Evolutionary conservation across 495 filamentous ascomycete species (phyloP).

Genomic region (Diplogelasinospora grovesii): DNA sequence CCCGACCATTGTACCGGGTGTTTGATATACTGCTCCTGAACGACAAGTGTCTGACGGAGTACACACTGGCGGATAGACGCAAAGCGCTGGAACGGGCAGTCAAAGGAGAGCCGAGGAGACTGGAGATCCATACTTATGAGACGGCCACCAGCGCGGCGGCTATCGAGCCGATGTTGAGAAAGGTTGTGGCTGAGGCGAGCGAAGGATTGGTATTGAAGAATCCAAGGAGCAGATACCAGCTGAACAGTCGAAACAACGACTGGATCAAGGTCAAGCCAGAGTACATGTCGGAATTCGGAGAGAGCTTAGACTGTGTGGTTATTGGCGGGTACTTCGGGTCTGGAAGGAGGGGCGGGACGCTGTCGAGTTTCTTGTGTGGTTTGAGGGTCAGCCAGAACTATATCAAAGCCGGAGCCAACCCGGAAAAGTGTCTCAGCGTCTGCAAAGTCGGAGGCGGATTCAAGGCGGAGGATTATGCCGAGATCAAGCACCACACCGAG

Average conservation of each 20-base stretch:
- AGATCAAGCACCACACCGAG: slow-evolving; percentile 75
- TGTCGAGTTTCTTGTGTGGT: slow-evolving; percentile 85
- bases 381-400: slow-evolving; percentile 67
- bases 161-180: slow-evolving; percentile 71
- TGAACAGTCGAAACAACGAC: slow-evolving; percentile 90
- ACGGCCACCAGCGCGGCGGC: slow-evolving; percentile 59
- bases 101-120: slow-evolving; percentile 56
- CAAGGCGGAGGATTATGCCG: slow-evolving; percentile 74
- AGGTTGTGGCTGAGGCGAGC: slow-evolving; percentile 78
- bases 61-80: slow-evolving; percentile 75
- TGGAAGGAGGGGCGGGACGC: slow-evolving; percentile 71
- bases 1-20: slow-evolving; percentile 72
- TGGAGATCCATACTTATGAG: slow-evolving; percentile 76
- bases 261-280: slow-evolving; percentile 99
- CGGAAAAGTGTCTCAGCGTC: slow-evolving; percentile 81
- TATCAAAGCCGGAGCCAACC: slow-evolving; percentile 44
- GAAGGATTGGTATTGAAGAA: slow-evolving; percentile 96
- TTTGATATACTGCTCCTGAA: slow-evolving; percentile 94
- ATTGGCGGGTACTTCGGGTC: slow-evolving; percentile 92
- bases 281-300: slow-evolving; percentile 96
- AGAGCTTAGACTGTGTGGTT: slow-evolving; percentile 81
- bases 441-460: slow-evolving; percentile 96
- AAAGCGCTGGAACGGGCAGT: slow-evolving; percentile 65
- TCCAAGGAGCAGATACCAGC: slow-evolving; percentile 73
- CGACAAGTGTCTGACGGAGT: slow-evolving; percentile 66